Conservation (phyloP, 106 monocot species). For the Cymbidium sinense region DNA sequence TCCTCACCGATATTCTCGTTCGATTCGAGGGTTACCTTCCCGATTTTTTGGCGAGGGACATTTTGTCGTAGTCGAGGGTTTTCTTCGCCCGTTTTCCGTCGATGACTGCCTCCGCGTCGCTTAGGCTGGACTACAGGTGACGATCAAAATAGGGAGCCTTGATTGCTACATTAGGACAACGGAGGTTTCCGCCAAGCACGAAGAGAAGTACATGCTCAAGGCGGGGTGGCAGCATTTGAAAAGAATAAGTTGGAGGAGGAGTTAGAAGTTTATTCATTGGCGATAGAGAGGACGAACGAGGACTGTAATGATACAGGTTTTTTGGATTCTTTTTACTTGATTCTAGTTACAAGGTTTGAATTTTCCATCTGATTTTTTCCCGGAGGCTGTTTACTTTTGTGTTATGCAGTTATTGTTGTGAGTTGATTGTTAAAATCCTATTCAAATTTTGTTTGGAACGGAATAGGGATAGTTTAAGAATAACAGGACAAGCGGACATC, state of each 20-base stretch:
- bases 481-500: neutral
- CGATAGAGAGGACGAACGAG: neutral
- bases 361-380: neutral
- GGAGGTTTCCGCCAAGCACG: conserved; percentile 95
- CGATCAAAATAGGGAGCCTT: conserved; percentile 54
- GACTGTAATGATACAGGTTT: conserved; percentile 10
- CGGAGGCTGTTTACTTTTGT: too few relatives aligned
- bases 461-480: neutral
- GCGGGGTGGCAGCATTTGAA: conserved; percentile 80
- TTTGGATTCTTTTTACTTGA: neutral
- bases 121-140: conserved; percentile 14
- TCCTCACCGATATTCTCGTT: conserved; percentile 93
- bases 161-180: conserved; percentile 75
- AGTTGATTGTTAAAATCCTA: conserved; percentile 1
- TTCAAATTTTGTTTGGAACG: neutral
- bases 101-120: conserved; percentile 4
- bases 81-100: conserved; percentile 36
- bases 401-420: neutral
- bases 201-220: conserved; percentile 98
- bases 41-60: conserved; percentile 95
- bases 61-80: conserved; percentile 92
- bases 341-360: neutral
- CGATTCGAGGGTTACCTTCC: conserved; percentile 75
- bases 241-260: conserved; percentile 51
- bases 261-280: conserved; percentile 4